Evolutionary conservation across 192 early-diverging fungal species (phyloP).

Genomic region (Blastocladiella britannica): DNA sequence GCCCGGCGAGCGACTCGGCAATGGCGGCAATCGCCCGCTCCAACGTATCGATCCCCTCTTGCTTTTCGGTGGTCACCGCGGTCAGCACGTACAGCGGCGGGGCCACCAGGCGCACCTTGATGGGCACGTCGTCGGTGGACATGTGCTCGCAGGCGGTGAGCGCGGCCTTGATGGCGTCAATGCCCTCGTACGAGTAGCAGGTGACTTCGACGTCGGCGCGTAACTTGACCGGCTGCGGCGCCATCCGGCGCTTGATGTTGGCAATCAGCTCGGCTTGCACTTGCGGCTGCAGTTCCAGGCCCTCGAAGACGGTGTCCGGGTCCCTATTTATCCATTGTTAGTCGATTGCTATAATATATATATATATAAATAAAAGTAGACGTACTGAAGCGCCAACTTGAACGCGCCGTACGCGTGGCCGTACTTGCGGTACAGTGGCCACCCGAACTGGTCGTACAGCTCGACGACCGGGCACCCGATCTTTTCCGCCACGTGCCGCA

Average conservation of each 20-base stretch:
- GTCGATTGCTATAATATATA: not conserved
- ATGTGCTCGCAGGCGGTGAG: conserved; percentile 65
- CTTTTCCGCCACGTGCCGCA: conserved; percentile 75
- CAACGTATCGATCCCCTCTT: conserved; percentile 61
- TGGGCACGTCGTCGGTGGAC: conserved; percentile 51
- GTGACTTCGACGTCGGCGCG: conserved; percentile 86
- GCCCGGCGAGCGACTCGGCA: conserved; percentile 52
- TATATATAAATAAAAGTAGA: conserved; percentile 3
- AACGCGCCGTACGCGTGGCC: conserved; percentile 95
- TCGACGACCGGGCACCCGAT: conserved; percentile 57
- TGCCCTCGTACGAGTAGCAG: conserved; percentile 84
- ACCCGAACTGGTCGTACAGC: conserved; percentile 63
- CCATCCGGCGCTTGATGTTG: conserved; percentile 76
- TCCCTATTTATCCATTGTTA: conserved; percentile 37
- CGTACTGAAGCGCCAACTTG: conserved; percentile 57
- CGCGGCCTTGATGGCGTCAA: conserved; percentile 84
- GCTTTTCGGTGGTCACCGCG: conserved; percentile 65
- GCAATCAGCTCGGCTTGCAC: conserved; percentile 51
- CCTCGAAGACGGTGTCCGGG: conserved; percentile 67
- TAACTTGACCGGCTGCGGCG: conserved; percentile 88
- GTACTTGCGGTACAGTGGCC: conserved; percentile 89
- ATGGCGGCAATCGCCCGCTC: conserved; percentile 67
- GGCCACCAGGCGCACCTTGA: conserved; percentile 74
- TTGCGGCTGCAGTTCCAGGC: conserved; percentile 37
- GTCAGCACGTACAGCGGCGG: conserved; percentile 88